Base-by-base conservation (phyloP, 148 eudicot genomes). In the Oxyria digyna region DNA sequence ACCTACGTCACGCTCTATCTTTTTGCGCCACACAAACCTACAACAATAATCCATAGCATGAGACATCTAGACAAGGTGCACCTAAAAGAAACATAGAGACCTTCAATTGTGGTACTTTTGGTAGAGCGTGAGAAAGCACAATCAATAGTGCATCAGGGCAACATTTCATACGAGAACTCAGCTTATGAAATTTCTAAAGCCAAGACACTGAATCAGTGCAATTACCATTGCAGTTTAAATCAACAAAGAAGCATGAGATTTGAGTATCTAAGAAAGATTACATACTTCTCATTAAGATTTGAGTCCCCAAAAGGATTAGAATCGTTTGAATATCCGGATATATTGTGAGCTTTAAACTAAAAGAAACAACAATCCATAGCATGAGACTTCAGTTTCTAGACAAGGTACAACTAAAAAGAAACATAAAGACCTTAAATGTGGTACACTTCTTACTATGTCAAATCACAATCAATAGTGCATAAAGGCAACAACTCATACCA, bases 11-110 rank as follows among this genome's bases (percentile, higher is more conserved):
- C 73, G 78, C 77, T 87, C 91, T 32, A 93, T 93, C 79, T 93
- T 93, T 81, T 93, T 89, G 49, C 87, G 49, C 98, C 98, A 93
- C 24, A 93, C 96, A 70, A 93, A 93, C 42, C 90, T 86, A 74
- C 13, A 68, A 75, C 38, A 50, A 40, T n/a, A 18, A 71, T 17
- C 42, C 52, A 67, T n/a, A 29, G 31, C n/a, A 26, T 40, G 5
- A 59, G 20, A n/a, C 4, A 4, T 21, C 15, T 20, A 6, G 5
- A 66, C 35, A 11, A 9, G 31, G 13, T 40, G 12, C 17, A 23
- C 6, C 17, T 42, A 24, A 38, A 38, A 38, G 8, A 4, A 8
- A 0, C 48, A 42, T 1, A 23, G 14, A 52, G 42, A 42, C 10
- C 50, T 43, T 10, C 43, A 24, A 63, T 0, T n/a, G 1, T 63